Evolutionary conservation across 78 protist species (phyloP), one percentile per base, ranked within the genome.

Genomic region (Dictyostelium intermedium): DNA sequence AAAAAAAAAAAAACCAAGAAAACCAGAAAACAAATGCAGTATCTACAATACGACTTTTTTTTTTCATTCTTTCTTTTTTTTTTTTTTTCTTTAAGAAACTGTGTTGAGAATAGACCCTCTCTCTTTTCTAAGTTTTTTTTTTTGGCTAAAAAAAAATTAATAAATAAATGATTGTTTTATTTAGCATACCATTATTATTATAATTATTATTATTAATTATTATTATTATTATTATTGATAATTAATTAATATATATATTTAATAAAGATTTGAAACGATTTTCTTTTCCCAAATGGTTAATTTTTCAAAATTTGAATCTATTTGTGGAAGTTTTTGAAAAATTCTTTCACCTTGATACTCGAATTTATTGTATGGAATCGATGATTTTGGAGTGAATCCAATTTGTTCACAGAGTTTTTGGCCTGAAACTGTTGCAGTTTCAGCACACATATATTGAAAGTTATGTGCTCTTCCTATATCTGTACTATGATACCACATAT

Each of bases 231-330:
- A 14, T 27, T 32, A 30, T 4, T 27, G 11, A 30, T 20, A n/a
- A n/a, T n/a, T n/a, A n/a, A 5, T 30, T 20, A 3, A 37, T 16
- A 70, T 34, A 4, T 45, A 7, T 20, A 1, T n/a, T 78, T 78
- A 78, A 78, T 78, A 78, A n/a, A 78, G 35, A 45, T 78, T 78
- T 43, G 83, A 78, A 78, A 39, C 60, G 23, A 78, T 78, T 43
- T 78, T 78, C 39, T 78, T 78, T 43, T 78, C 83, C 83, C 83
- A 78, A 10, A 78, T 78, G 10, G 83, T 78, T 78, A 78, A 43
- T 45, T 78, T 78, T 43, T 78, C 66, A 35, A 45, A 43, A 78
- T 78, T 25, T 9, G 66, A 5, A 10, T 78, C 41, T 0, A 70
- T 1, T 18, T 20, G 34, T 5, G 63, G 37, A 13, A 78, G 56